Evolutionary conservation across 1,284 basidiomycete species (phyloP), one percentile per base, ranked within the genome.

Genomic region (Ganoderma leucocontextum): DNA sequence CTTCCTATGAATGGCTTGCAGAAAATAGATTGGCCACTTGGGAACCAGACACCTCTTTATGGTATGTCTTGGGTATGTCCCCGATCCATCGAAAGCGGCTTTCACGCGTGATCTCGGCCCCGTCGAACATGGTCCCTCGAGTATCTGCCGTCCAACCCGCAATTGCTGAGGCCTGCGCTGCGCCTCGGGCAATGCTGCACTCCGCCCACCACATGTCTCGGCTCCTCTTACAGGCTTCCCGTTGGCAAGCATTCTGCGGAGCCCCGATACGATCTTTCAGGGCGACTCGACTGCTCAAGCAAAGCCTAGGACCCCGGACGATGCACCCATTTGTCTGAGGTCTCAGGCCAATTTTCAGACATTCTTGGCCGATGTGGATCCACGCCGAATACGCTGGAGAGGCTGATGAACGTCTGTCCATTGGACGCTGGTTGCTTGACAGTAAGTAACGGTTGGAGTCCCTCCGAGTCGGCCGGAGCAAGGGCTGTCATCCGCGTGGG

Each of bases 11-110:
- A 38, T 44, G 57, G 41, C 36, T 42, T 2, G 36, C 33, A 53
- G 19, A 71, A 59, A 71, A 61, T 73, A 67, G 64, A 58, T 33
- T 60, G 53, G 61, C 22, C 29, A 60, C 73, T 72, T 74, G 73
- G 68, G 73, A 74, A 73, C 38, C 62, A 69, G 52, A 63, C 44
- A 58, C 38, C 44, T 69, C 53, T 36, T 73, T 73, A 63, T 58
- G 72, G 72, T 47, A 71, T 49, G 33, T 33, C 38, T 73, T 61
- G 52, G 72, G 70, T 35, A 69, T 49, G 33, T 33, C 22, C 62
- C 47, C 62, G 38, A 64, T 58, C 42, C 35, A 63, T 62, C 60
- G n/a, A 33, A 52, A 68, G 47, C 66, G 62, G 57, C n/a, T 62
- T 52, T 63, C 52, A 63, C 64, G 65, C 67, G 47, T 29, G 35